Evolutionary conservation across 306 rosid genomes (phyloP), one percentile per base, ranked within the genome.

Genomic region (Dalbergia cultrata): DNA sequence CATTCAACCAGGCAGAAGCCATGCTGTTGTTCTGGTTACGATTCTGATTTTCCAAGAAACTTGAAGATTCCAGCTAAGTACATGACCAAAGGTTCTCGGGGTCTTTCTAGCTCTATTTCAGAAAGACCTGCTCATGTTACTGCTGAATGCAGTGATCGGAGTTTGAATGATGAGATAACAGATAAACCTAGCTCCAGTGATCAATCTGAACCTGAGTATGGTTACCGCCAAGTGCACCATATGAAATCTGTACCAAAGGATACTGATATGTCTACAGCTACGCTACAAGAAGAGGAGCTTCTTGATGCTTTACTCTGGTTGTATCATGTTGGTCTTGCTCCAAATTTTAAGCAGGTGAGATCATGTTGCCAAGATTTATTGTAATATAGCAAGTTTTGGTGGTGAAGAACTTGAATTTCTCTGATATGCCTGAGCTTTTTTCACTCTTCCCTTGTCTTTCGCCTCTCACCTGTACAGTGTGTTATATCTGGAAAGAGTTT

Each of bases 161-260:
- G 90, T 76, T 88, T 95, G 90, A 85, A 89, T 73, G 96, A 90
- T 80, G 99, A 93, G 75, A 91, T 93, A 74, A 63, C 90, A 49
- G 94, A 95, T 87, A 95, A 95, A 85, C 96, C 99, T 56, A 88
- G 98, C 85, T 88, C 99, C 74, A 90, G 98, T 72, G 91, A 88
- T 75, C 97, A 90, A 80, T 87, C 96, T 61, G 97, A 91, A 85
- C 86, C 98, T 5, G 97, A 93, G 84, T 90, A 85, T 79, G 89
- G 81, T 76, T 93, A 89, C 73, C 76, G 74, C 66, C 78, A 88
- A 4, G 69, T 85, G 81, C 92, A 87, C 78, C 91, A 84, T 67
- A 59, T 82, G 89, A 88, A 82, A 61, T 76, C 88, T 88, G 88
- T 91, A 63, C 89, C 88, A 31, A 89, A 76, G 93, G 98, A 95